Evolutionary conservation across 163 green algal species (phyloP), one percentile per base, ranked within the genome.

Genomic region (Trebouxiophyceae sp.): DNA sequence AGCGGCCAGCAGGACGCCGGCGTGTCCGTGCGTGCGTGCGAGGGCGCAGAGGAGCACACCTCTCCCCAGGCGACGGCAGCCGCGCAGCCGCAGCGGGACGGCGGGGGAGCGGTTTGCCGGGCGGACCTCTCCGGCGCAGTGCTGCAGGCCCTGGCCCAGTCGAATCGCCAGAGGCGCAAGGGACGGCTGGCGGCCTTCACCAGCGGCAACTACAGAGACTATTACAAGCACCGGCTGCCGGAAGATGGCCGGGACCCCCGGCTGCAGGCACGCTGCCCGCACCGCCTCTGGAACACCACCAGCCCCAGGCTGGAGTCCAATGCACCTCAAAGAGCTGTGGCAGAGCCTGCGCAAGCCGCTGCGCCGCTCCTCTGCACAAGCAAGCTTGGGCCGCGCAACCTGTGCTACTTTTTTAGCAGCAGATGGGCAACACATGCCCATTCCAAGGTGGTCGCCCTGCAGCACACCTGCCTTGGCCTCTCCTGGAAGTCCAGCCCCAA

Each of bases 151-250:
- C 39, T 50, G 12, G 12, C 39, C 39, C 8, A 50, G 39, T 8
- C 16, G 39, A 16, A n/a, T 8, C 12, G 12, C 39, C 39, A 8
- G 39, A 50, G 12, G 12, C 39, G 12, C 39, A 57, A 28, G 19
- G 12, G 19, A 12, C 16, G 47, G 47, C 20, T 5, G 22, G 19
- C 47, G 8, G 16, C 47, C 47, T 57, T 57, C 26, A 20, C 22
- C 19, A 24, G 84, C 56, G 81, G 81, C 60, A 88, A 88, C 66
- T 88, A 88, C 62, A 74, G 75, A 57, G 62, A 70, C 2, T 88
- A 88, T 66, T 88, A 88, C 45, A 77, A 79, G 2, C 84, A 85
- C 65, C 72, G 81, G 27, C 44, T 81, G 45, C 4, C 54, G 32
- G 62, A 29, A n/a, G 57, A 74, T 46, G 56, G 50, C 6, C 61